Percentiles rank a stretch among this genome's conserved stretches.
phyloP scores from a whole-genome alignment of 164 flowering plant species.

The Tetrastigma voinierianum region DNA sequence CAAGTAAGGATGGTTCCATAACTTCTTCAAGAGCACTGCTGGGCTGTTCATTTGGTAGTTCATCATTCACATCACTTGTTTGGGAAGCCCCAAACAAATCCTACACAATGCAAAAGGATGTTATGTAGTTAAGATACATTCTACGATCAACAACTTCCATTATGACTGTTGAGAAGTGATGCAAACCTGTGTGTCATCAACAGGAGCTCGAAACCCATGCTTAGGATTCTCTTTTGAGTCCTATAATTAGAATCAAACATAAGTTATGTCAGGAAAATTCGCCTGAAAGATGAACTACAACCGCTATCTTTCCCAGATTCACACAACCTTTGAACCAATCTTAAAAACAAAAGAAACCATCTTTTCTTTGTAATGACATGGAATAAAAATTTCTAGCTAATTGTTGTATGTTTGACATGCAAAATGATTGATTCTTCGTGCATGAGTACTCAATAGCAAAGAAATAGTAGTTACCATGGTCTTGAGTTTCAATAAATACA shows the following conservation, averaged over 20 bases:
- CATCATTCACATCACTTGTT: slow-evolving; percentile 34
- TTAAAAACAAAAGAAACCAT: background rate
- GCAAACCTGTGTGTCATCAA: slow-evolving; percentile 66
- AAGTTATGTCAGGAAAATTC: background rate
- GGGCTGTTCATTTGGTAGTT: slow-evolving; percentile 21
- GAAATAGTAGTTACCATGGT: no score
- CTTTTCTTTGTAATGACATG: background rate
- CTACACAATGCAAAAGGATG: slow-evolving; percentile 31
- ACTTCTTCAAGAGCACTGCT: slow-evolving; percentile 48
- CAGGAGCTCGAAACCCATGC: slow-evolving; percentile 46
- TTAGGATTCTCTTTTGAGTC: slow-evolving; percentile 26
- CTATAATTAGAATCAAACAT: slow-evolving; percentile 31
- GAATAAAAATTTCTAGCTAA: background rate
- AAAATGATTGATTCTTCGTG: background rate
- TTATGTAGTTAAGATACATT: background rate
- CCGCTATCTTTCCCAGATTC: background rate
- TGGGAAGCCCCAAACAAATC: slow-evolving; percentile 53
- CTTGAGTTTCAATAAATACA: no score
- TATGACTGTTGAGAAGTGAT: background rate
- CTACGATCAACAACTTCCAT: background rate
- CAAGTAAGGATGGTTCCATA: slow-evolving; percentile 60
- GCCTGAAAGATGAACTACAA: background rate
- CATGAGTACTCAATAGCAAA: background rate
- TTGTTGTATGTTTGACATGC: background rate
- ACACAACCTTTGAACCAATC: background rate